phyloP scores from a whole-genome alignment of 2,329 filamentous ascomycete species.

The Monosporascus sp. region DNA sequence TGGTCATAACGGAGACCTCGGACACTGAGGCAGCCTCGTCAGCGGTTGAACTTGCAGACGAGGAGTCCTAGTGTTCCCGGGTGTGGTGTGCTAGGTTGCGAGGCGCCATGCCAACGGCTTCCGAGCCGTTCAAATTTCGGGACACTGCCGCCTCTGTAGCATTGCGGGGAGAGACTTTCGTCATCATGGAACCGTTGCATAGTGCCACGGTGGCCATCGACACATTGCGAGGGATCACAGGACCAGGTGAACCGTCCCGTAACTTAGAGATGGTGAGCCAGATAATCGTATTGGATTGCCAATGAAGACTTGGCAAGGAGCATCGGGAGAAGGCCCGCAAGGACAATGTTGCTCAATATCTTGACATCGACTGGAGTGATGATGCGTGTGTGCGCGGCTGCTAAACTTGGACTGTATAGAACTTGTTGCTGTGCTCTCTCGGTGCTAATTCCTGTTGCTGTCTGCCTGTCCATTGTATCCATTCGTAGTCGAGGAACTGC shows the following conservation, averaged over 20 bases:
- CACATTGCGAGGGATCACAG: too few relatives aligned
- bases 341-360: constrained; percentile 22
- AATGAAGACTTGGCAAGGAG: constrained; percentile 17
- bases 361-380: constrained; percentile 2
- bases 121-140: neutral
- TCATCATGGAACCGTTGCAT: neutral
- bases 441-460: constrained; percentile 4
- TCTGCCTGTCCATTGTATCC: neutral
- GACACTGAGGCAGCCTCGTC: too few relatives aligned
- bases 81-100: neutral
- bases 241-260: neutral
- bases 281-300: neutral
- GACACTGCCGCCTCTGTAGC: neutral
- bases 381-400: neutral
- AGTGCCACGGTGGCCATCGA: too few relatives aligned
- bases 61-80: neutral
- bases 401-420: constrained; percentile 1
- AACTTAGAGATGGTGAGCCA: neutral
- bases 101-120: neutral
- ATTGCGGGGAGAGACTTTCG: neutral
- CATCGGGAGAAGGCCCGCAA: constrained; percentile 21
- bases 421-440: neutral
- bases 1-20: too few relatives aligned
- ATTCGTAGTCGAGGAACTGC: neutral
- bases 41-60: too few relatives aligned